Conservation (phyloP, 2,329 filamentous ascomycete species). For the Clonostachys sp. region DNA sequence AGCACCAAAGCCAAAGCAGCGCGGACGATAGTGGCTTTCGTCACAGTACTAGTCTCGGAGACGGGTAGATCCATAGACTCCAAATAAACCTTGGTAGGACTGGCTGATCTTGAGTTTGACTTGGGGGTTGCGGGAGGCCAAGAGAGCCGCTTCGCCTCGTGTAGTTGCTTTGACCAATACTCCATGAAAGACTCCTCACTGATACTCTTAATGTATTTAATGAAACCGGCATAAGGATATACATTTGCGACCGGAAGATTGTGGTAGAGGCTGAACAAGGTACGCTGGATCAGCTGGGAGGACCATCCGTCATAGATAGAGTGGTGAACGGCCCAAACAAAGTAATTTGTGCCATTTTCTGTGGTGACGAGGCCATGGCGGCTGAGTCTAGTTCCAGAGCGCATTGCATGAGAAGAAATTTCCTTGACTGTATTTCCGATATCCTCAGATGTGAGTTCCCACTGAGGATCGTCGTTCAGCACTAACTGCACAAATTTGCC, state of each 20-base stretch:
- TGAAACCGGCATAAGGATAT: constrained; percentile 3
- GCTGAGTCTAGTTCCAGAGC: constrained; percentile 4
- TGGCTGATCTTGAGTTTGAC: not conserved
- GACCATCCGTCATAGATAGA: constrained; percentile 3
- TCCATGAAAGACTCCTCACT: not conserved
- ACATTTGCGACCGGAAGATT: constrained; percentile 7
- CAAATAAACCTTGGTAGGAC: not conserved
- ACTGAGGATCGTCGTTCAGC: not conserved
- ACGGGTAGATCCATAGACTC: not conserved
- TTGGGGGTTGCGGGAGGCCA: not conserved
- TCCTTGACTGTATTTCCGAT: not conserved
- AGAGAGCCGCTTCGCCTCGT: constrained; percentile 2
- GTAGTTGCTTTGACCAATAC: constrained; percentile 7
- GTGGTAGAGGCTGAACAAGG: constrained; percentile 1
- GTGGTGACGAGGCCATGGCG: constrained; percentile 3
- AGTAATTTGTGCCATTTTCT: not conserved
- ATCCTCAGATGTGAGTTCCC: not conserved
- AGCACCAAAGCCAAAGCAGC: constrained; percentile 19
- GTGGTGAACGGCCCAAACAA: constrained; percentile 3
- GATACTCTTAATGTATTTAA: constrained; percentile 3
- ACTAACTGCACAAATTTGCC: not conserved
- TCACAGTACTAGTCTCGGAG: constrained; percentile 2
- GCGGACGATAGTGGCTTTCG: constrained; percentile 10
- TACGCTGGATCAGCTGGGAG: not conserved
- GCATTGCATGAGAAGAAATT: not conserved